Conservation (phyloP, 371 early-diverging fungal genomes). For the Funneliformis caledonium region DNA sequence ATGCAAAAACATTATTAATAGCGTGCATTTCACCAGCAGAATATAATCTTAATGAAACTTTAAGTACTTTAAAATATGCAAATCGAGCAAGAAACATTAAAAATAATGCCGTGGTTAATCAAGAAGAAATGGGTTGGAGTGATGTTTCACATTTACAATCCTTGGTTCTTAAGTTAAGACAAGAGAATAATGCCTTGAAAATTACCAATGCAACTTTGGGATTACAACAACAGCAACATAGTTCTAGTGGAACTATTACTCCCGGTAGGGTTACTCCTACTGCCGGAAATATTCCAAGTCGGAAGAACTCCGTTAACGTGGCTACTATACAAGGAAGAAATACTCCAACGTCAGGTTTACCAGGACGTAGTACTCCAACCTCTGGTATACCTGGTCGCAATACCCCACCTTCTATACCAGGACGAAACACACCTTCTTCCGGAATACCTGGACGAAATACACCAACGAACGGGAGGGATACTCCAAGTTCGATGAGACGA, state of each 20-base stretch:
- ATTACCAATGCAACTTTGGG: too few relatives aligned
- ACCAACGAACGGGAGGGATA: background rate
- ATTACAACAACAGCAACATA: background rate
- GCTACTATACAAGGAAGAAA: background rate
- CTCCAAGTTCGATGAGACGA: slow-evolving; percentile 16
- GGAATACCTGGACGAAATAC: background rate
- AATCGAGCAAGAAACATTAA: slow-evolving; percentile 82
- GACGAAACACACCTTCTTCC: background rate
- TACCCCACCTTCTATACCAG: background rate
- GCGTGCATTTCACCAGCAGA: slow-evolving; percentile 90
- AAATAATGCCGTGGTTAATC: slow-evolving; percentile 72
- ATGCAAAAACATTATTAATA: slow-evolving; percentile 88
- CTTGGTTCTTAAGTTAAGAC: slow-evolving; percentile 60
- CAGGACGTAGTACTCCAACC: slow-evolving; percentile 9
- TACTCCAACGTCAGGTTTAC: slow-evolving; percentile 18
- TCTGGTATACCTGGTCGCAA: background rate
- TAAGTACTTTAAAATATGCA: slow-evolving; percentile 88
- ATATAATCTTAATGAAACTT: slow-evolving; percentile 82
- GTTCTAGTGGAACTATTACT: background rate
- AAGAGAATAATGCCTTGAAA: slow-evolving; percentile 56
- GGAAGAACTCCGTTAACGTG: background rate
- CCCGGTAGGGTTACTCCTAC: slow-evolving; percentile 33
- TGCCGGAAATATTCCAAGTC: background rate
- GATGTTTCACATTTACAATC: slow-evolving; percentile 60
- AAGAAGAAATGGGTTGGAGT: slow-evolving; percentile 60